A percentile compares a stretch with the other conserved stretches of the same genome.
These are phyloP conservation scores for Porphyrellus cyaneotinctus DNA, from an alignment of 768 basidiomycete genomes.

Conservation along the genomic window DNA sequence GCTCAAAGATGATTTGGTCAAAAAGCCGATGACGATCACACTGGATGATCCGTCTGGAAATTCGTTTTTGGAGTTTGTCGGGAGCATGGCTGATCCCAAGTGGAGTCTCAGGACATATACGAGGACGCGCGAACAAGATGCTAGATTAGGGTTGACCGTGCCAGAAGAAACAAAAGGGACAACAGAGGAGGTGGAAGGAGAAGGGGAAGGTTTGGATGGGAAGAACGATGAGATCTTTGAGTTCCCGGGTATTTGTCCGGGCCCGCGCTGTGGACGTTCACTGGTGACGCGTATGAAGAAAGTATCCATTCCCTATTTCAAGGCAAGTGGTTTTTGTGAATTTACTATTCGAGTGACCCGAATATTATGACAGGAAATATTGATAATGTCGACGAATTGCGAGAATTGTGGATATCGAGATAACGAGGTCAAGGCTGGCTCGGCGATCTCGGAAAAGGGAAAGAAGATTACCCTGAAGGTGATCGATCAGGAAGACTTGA, in stretches of 20 bases:
- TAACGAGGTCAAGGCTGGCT: slow-evolving; percentile 95
- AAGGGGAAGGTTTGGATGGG: slow-evolving; percentile 29
- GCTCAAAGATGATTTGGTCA: slow-evolving; percentile 45
- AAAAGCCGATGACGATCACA: slow-evolving; percentile 73
- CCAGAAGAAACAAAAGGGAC: slow-evolving; percentile 34
- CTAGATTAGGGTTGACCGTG: slow-evolving; percentile 67
- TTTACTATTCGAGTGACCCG: background rate
- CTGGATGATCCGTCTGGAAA: slow-evolving; percentile 94
- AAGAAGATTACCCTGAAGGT: slow-evolving; percentile 87
- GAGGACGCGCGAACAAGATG: slow-evolving; percentile 77
- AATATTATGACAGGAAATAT: slow-evolving; percentile 60
- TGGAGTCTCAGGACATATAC: slow-evolving; percentile 87
- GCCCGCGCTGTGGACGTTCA: slow-evolving; percentile 80
- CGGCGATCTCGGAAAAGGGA: slow-evolving; percentile 83
- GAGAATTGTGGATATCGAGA: slow-evolving; percentile 93
- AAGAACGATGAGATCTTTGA: slow-evolving; percentile 83
- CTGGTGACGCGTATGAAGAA: slow-evolving; percentile 93
- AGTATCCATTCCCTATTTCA: slow-evolving; percentile 95
- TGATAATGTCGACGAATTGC: slow-evolving; percentile 99
- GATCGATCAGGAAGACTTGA: slow-evolving; percentile 87
- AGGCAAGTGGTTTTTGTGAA: slow-evolving; percentile 43
- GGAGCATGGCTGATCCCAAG: slow-evolving; percentile 83
- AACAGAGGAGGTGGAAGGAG: slow-evolving; percentile 7
- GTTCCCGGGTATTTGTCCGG: slow-evolving; percentile 85
- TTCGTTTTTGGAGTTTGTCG: slow-evolving; percentile 92